Conservation (phyloP, 2,329 filamentous ascomycete species). For the Periconia sp. region DNA sequence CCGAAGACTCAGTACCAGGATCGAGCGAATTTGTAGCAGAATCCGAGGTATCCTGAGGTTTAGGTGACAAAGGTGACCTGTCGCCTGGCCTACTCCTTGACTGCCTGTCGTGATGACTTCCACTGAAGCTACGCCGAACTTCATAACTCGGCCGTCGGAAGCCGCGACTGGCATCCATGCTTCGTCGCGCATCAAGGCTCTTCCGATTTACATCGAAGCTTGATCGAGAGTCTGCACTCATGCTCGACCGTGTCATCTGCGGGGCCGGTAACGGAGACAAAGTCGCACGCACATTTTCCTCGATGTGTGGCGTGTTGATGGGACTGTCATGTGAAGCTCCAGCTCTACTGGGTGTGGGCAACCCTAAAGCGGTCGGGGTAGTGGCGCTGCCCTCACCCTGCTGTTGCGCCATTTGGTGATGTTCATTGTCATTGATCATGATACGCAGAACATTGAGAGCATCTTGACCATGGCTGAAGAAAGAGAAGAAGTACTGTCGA, state of each 20-base stretch:
- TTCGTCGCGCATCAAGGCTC: slow-evolving; percentile 50
- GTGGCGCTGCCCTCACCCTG: slow-evolving; percentile 15
- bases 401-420: slow-evolving; percentile 28
- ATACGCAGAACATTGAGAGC: slow-evolving; percentile 79
- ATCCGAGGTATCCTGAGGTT: slow-evolving; percentile 69
- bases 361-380: slow-evolving; percentile 18
- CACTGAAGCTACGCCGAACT: slow-evolving; percentile 67
- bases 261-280: slow-evolving; percentile 49
- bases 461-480: slow-evolving; percentile 85
- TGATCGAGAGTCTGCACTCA: slow-evolving; percentile 53
- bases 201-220: slow-evolving; percentile 42
- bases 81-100: slow-evolving; percentile 59
- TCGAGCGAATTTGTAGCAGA: slow-evolving; percentile 78
- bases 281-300: slow-evolving; percentile 51
- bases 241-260: slow-evolving; percentile 40
- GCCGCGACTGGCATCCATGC: slow-evolving; percentile 58
- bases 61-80: slow-evolving; percentile 55
- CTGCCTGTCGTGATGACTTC: slow-evolving; percentile 59
- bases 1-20: slow-evolving; percentile 74
- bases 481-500: slow-evolving; percentile 88
- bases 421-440: slow-evolving; percentile 70
- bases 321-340: slow-evolving; percentile 28
- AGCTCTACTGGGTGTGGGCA: slow-evolving; percentile 16
- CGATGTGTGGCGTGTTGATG: slow-evolving; percentile 34
- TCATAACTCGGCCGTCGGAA: slow-evolving; percentile 49